Evolutionary conservation across 106 monocot species (phyloP), one percentile per base, ranked within the genome.

Genomic region (Chionographis japonica): DNA sequence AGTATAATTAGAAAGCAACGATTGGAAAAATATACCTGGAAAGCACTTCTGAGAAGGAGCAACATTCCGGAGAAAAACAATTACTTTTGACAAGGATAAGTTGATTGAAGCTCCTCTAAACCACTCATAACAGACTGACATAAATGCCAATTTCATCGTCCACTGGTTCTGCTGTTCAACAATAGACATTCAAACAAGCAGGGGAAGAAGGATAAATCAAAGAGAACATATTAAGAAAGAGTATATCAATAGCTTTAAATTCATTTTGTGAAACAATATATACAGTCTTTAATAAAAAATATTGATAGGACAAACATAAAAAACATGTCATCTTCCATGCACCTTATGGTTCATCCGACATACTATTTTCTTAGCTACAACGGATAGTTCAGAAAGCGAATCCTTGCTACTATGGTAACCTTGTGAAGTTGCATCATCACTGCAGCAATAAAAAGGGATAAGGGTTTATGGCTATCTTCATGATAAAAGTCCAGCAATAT

Each of bases 41-140:
- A 91, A 61, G 54, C 42, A 62, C 58, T 72, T 91, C 56, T 86
- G 35, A 53, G 77, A 79, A 62, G 80, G 74, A 17, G 54, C 55
- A 27, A 87, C 70, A 56, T 65, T 79, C 49, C 66, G 79, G 39
- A 90, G 69, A 80, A 90, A 93, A 38, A 54, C 40, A 46, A 85
- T 61, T 58, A 87, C 56, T 75, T 81, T 83, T 54, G 70, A 87
- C 63, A 93, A 65, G 61, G 56, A 73, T 52, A 71, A 52, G 64
- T 83, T 66, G 40, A 76, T 78, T 66, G 85, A 83, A 71, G 75
- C 72, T 87, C 63, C 70, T 78, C 55, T 66, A 67, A 85, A 76
- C 60, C 73, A 85, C 51, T 84, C 77, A 69, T 77, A 73, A 72
- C 76, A 64, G 12, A 72, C 62, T 42, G 87, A 98, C 42, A 93